Base-by-base conservation (phyloP, 1,284 basidiomycete genomes). In the Ustilago esculenta region DNA sequence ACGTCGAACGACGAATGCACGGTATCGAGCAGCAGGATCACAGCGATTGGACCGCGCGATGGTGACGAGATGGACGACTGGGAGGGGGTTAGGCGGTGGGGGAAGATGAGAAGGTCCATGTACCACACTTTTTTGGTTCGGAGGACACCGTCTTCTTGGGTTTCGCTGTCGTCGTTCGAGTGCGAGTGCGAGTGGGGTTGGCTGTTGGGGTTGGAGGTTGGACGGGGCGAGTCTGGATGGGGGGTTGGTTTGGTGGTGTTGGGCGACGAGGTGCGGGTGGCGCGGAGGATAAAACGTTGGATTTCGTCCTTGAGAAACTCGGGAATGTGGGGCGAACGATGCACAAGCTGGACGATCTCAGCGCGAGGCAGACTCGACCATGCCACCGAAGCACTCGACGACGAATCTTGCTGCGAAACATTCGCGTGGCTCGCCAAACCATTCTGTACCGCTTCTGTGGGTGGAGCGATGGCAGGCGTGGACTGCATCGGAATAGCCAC, bases 121-220 rank as follows among this genome's bases (percentile, higher is more conserved):
- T 35, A 54, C 68, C 68, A 71, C 5, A 61, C 17, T 18, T 47
- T 46, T 17, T 71, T 71, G 20, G 63, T 66, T 0, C 68, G 42
- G 9, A 71, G 33, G 8, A 61, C 49, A 1, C 55, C 57, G 29
- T 71, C 68, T 27, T 71, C 68, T 32, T 71, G 68, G 11, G 68
- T 71, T 17, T 71, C 68, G 1, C 46, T 51, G 20, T 71, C 63
- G 48, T 67, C 63, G 36, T 68, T 52, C 18, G 45, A 45, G 17
- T 30, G 25, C 15, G 51, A 51, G 24, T 55, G 48, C 25, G 65
- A 61, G 14, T 53, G 50, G 6, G 57, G 55, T 23, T 58, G 56
- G 0, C 37, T 40, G n/a, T 48, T 34, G n/a, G 48, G 42, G 2
- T 45, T 43, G 3, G 47, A 55, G 11, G 24, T 41, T 12, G 51